These are phyloP conservation scores for Saccharomyces hybrid DNA, from an alignment of 1,139 yeast genomes.

Conservation along the genomic window DNA sequence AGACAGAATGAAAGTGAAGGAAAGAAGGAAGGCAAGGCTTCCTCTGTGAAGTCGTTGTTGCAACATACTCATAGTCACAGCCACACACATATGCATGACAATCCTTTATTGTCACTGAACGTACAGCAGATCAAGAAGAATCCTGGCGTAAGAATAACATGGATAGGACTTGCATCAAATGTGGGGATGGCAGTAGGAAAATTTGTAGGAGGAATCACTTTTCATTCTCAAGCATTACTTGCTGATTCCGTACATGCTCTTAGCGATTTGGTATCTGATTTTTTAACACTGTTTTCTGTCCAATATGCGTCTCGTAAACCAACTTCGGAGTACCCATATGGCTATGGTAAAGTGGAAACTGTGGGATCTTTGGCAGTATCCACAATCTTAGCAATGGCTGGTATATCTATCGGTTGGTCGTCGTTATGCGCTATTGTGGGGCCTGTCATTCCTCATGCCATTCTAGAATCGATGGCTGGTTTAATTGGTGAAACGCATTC, in stretches of 20 bases:
- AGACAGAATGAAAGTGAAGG: not conserved
- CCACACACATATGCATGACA: slow-evolving; percentile 34
- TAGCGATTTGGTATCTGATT: slow-evolving; percentile 83
- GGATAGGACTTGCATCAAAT: slow-evolving; percentile 82
- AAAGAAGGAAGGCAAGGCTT: slow-evolving; percentile 2
- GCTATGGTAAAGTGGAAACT: slow-evolving; percentile 90
- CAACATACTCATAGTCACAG: slow-evolving; percentile 32
- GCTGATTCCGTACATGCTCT: slow-evolving; percentile 94
- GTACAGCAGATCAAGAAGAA: slow-evolving; percentile 42
- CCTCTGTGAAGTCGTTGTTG: slow-evolving; percentile 28
- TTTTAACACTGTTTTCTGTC: slow-evolving; percentile 83
- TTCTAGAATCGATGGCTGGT: slow-evolving; percentile 39
- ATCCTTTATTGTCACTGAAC: slow-evolving; percentile 34
- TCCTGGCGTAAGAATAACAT: slow-evolving; percentile 89
- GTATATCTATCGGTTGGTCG: slow-evolving; percentile 86
- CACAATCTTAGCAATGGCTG: slow-evolving; percentile 75
- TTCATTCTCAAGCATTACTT: slow-evolving; percentile 88
- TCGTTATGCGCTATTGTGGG: slow-evolving; percentile 67
- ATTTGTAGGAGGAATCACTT: slow-evolving; percentile 80
- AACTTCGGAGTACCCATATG: slow-evolving; percentile 62
- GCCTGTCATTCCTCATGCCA: slow-evolving; percentile 52
- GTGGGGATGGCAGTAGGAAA: slow-evolving; percentile 81
- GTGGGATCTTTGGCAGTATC: slow-evolving; percentile 87
- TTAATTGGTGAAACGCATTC: slow-evolving; percentile 30
- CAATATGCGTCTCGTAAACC: slow-evolving; percentile 68